Evolutionary conservation across 2,329 filamentous ascomycete genomes (phyloP).

Genomic region (Beauveria asiatica): DNA sequence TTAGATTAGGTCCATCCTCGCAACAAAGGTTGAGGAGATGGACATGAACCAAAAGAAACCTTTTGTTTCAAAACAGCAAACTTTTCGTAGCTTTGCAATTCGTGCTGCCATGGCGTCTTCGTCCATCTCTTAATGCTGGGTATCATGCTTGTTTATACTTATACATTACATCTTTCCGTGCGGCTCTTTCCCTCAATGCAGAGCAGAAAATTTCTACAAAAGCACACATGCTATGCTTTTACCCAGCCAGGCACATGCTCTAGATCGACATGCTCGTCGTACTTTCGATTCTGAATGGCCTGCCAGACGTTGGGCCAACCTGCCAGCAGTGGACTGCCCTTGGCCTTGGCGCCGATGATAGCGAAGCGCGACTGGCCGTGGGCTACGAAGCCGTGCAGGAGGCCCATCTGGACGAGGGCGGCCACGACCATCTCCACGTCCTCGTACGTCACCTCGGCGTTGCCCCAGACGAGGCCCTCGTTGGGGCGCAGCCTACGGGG

Average conservation of each 20-base stretch:
- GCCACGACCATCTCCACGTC: conserved; percentile 73
- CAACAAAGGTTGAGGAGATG: neutral
- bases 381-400: conserved; percentile 77
- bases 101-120: neutral
- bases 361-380: conserved; percentile 71
- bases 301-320: conserved; percentile 72
- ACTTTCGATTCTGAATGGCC: conserved; percentile 54
- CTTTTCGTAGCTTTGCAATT: neutral
- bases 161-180: neutral
- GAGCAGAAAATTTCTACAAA: too few relatives aligned
- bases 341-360: conserved; percentile 66
- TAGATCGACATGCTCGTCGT: conserved; percentile 52
- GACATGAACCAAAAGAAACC: neutral
- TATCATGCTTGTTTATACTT: conserved; percentile 1
- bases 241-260: conserved; percentile 70
- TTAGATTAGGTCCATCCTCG: neutral
- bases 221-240: conserved; percentile 22
- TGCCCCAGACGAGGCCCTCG: conserved; percentile 56
- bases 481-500: conserved; percentile 43
- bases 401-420: conserved; percentile 68
- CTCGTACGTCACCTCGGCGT: conserved; percentile 47
- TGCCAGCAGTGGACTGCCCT: conserved; percentile 53
- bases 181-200: too few relatives aligned
- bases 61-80: neutral
- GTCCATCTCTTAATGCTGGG: neutral